Evolutionary conservation across 176 grass and related monocot genomes (phyloP), one percentile per base, ranked within the genome.

Genomic region (Otatea glauca): DNA sequence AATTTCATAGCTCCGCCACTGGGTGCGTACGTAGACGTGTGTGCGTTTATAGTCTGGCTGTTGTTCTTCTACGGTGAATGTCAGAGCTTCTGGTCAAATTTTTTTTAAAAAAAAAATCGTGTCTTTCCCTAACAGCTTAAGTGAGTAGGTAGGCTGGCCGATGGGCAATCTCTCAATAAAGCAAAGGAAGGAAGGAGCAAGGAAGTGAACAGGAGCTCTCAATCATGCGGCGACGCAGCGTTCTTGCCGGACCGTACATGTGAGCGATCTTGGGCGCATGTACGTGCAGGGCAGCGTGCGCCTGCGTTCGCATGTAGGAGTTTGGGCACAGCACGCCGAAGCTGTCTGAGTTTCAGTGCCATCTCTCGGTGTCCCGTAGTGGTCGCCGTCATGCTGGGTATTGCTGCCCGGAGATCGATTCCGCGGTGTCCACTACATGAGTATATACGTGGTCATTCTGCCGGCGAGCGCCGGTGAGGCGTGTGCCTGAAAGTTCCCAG

Each of bases 241-340:
- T 29, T 29, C 47, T 74, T 32, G 77, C 37, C 24, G 47, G 61
- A 48, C 60, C 70, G 78, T 87, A 76, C 78, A 76, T 48, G 70
- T 75, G 67, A n/a, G 25, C 49, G 47, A 23, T 34, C 56, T 34
- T 55, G 74, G 74, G 14, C 37, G 35, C 23, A 54, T 13, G 68
- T 32, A 53, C 68, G 29, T 10, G 21, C 18, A 51, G 18, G 38
- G 68, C 53, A 14, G 16, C 55, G 42, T 64, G 61, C 29, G 42
- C 66, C 24, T 81, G 60, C 53, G 59, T 48, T 68, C 74, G 78
- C 59, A 32, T 50, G 25, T 25, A 17, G 35, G 39, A 25, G 9
- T 65, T 4, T 56, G 29, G 49, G 48, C 47, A 32, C 53, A 18
- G 62, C 16, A 54, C 9, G 5, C 50, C 7, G 16, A 4, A 20